Evolutionary conservation across 2,329 filamentous ascomycete species (phyloP).

Genomic region (Arthrobotrys megalospora): DNA sequence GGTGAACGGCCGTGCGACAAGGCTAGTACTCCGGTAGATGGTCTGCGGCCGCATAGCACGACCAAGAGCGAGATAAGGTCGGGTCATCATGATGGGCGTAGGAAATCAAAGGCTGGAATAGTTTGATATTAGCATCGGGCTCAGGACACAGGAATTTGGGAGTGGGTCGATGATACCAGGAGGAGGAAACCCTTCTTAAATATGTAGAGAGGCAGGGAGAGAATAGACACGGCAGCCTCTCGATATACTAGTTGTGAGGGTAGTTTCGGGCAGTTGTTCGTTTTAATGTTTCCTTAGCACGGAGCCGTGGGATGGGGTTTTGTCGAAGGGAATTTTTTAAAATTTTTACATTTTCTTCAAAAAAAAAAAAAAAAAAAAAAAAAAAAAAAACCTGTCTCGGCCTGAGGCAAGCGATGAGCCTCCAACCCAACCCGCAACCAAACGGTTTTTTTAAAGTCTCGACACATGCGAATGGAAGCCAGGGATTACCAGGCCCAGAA

Average conservation of each 20-base stretch:
- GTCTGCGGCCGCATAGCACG: constrained; percentile 44
- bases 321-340: not conserved
- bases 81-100: constrained; percentile 37
- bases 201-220: too few species aligned
- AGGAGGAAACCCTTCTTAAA: too few species aligned
- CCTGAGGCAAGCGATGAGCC: too few species aligned
- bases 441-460: too few species aligned
- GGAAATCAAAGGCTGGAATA: not conserved
- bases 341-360: too few species aligned
- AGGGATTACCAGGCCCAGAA: too few species aligned
- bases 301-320: not conserved
- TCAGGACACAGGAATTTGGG: not conserved
- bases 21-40: constrained; percentile 3
- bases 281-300: not conserved
- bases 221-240: too few species aligned
- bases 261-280: not conserved
- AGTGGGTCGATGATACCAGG: not conserved
- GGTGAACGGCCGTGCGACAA: constrained; percentile 5
- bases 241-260: not conserved
- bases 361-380: constrained; percentile 6
- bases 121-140: not conserved
- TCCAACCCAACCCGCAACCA: too few species aligned
- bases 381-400: not conserved
- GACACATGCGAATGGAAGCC: too few species aligned
- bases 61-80: constrained; percentile 40